A percentile compares a stretch with the other conserved stretches of the same genome.
Evolutionary conservation across 2,329 filamentous ascomycete species (phyloP).

Genomic region (Trichoderma gracile): DNA sequence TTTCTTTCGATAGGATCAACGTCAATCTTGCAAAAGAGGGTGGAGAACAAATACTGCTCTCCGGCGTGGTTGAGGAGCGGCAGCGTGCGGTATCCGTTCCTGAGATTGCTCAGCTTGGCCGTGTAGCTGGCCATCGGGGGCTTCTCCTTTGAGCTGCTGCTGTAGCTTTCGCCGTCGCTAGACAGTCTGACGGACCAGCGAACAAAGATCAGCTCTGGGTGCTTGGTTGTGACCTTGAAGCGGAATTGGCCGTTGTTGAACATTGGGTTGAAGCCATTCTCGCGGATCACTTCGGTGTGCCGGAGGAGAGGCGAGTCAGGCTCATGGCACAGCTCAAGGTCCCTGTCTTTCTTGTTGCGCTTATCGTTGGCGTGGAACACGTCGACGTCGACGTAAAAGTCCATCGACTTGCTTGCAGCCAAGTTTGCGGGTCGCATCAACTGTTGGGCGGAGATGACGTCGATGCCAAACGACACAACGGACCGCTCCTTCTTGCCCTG

Average conservation of each 20-base stretch:
- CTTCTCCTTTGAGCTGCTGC: constrained; percentile 55
- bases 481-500: constrained; percentile 74
- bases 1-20: constrained; percentile 60
- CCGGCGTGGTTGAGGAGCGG: constrained; percentile 86
- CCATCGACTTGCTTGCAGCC: constrained; percentile 71
- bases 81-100: constrained; percentile 89
- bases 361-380: constrained; percentile 94
- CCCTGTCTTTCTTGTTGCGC: constrained; percentile 78
- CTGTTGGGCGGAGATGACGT: constrained; percentile 92
- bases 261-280: constrained; percentile 91
- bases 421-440: constrained; percentile 79
- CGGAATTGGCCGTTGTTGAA: constrained; percentile 74
- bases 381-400: constrained; percentile 93
- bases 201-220: constrained; percentile 89
- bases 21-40: constrained; percentile 85
- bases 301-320: constrained; percentile 67
- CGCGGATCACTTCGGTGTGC: constrained; percentile 76
- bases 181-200: constrained; percentile 91
- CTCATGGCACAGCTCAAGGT: constrained; percentile 53
- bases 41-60: constrained; percentile 92
- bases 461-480: constrained; percentile 79
- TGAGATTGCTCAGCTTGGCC: constrained; percentile 84
- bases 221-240: constrained; percentile 87
- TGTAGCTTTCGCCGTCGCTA: constrained; percentile 64
- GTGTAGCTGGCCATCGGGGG: constrained; percentile 82